Base-by-base conservation (phyloP, 108 stramenopile genomes). In the Nitzschia sp. region DNA sequence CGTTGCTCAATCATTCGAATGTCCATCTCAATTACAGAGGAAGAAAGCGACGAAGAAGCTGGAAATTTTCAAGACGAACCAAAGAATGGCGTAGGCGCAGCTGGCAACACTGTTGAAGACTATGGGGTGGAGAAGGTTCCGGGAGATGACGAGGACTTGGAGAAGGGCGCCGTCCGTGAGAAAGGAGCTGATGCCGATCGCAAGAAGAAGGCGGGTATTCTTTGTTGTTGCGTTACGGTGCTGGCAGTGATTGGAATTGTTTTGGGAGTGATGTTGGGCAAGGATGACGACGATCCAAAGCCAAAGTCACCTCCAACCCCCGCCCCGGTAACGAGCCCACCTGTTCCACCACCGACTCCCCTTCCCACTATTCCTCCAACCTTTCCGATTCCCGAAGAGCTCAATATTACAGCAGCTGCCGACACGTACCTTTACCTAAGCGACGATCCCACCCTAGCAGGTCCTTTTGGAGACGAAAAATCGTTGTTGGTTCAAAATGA, bases 401-500 rank as follows among this genome's bases (percentile, higher is more conserved):
- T 29, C 13, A 13, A 13, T 32, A 5, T 57, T 30, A 57, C 4
- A 29, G 56, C 56, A 3, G 15, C 27, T 21, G 56, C 56, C 2
- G 56, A 57, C n/a, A 57, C 56, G 18, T 57, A 28, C 21, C 27
- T 57, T 29, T 31, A 21, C 18, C 15, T 57, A 5, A 4, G 27
- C 9, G 27, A 28, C 9, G 56, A 30, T 15, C 27, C 26, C 2
- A 24, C n/a, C 6, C n/a, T n/a, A n/a, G 56, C 5, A 29, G 56
- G 56, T 3, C 29, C 56, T 15, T 57, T 57, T 57, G 56, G 56
- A 13, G n/a, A 57, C 29, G 56, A 57, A 18, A 30, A 25, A 8
- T 57, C 29, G 15, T 18, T 57, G n/a, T 21, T 57, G 30, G 56
- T 57, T 13, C 56, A 57, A 32, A 32, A 21, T 29, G n/a, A 8